Percentiles rank a stretch among this genome's conserved stretches.
Conservation (phyloP, 352 stramenopile species). For the Blastocystis sp. region DNA sequence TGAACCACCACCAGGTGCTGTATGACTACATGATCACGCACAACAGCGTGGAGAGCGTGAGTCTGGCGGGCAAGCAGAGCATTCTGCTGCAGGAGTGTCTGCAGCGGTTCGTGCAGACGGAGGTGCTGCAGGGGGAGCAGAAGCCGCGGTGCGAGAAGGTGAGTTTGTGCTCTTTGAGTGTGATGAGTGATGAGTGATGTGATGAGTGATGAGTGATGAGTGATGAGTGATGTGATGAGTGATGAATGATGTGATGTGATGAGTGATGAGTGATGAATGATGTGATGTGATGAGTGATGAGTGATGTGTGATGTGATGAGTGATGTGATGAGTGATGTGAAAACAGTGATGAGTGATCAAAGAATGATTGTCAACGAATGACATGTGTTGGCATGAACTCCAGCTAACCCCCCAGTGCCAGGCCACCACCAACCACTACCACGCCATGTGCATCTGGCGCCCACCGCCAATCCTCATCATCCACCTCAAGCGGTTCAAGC, state of each 20-base stretch:
- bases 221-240: background rate
- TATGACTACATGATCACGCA: conserved; percentile 70
- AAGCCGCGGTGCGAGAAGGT: conserved; percentile 74
- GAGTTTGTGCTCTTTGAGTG: background rate
- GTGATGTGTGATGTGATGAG: background rate
- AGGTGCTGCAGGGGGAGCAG: conserved; percentile 75
- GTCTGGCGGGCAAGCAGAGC: conserved; percentile 74
- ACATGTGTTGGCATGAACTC: conserved; percentile 75
- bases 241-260: background rate
- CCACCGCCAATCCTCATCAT: conserved; percentile 93
- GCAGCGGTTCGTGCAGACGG: conserved; percentile 78
- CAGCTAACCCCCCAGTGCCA: conserved; percentile 78
- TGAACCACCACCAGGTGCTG: conserved; percentile 78
- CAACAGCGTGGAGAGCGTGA: conserved; percentile 65
- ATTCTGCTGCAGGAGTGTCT: conserved; percentile 81
- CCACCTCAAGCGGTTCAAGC: conserved; percentile 97
- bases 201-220: background rate
- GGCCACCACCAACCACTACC: conserved; percentile 82
- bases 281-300: background rate
- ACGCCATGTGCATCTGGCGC: conserved; percentile 93
- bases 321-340: background rate
- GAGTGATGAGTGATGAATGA: background rate
- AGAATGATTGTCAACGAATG: background rate
- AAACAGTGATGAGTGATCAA: background rate
- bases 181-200: background rate